A percentile compares a stretch with the other conserved stretches of the same genome.
Evolutionary conservation across 1,284 basidiomycete genomes (phyloP).

Genomic region (Apiotrichum domesticum): DNA sequence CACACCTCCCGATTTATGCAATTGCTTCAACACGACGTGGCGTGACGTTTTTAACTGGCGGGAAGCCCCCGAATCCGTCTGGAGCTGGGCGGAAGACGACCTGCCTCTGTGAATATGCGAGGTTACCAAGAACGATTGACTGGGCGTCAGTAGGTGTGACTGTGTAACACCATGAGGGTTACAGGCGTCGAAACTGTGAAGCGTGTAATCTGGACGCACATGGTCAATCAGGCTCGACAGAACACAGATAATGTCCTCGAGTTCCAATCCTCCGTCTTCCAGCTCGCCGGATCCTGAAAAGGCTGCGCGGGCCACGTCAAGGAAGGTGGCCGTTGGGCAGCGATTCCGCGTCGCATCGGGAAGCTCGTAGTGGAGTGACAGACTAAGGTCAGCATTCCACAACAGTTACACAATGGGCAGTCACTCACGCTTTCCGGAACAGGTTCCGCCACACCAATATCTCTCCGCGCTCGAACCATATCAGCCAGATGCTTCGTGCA

Average conservation of each 20-base stretch:
- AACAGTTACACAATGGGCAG: neutral
- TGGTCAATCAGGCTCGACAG: constrained; percentile 45
- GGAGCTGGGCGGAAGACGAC: constrained; percentile 33
- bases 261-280: constrained; percentile 31
- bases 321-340: constrained; percentile 40
- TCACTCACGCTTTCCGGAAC: constrained; percentile 42
- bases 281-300: constrained; percentile 38
- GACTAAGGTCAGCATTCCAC: constrained; percentile 13
- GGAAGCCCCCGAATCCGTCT: constrained; percentile 42
- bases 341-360: constrained; percentile 22
- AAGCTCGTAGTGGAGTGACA: constrained; percentile 27
- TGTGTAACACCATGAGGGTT: no score
- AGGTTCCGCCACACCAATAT: constrained; percentile 48
- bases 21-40: constrained; percentile 18
- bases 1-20: neutral
- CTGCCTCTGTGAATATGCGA: constrained; percentile 37
- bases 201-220: constrained; percentile 23
- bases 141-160: constrained; percentile 8
- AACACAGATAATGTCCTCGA: constrained; percentile 43
- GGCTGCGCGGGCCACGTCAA: constrained; percentile 21
- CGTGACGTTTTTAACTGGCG: constrained; percentile 22
- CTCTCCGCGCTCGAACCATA: constrained; percentile 47
- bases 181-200: neutral
- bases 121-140: constrained; percentile 34
- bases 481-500: constrained; percentile 41